Conservation (phyloP, 495 filamentous ascomycete genomes). For the Aspergillus indologenus region DNA sequence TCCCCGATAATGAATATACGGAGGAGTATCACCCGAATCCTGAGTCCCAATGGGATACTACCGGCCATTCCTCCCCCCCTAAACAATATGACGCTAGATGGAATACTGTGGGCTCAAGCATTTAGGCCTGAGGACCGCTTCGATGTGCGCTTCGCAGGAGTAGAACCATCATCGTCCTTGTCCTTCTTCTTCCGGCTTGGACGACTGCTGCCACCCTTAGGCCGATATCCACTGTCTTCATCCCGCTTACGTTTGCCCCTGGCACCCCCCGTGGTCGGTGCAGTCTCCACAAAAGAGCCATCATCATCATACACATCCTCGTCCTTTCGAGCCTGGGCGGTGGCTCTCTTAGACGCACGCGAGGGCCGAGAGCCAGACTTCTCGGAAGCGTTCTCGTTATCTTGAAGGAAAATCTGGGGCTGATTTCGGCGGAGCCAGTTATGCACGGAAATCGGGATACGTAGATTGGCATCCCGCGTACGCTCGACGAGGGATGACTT, state of each 20-base stretch:
- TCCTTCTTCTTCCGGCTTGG: constrained; percentile 65
- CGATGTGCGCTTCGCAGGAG: constrained; percentile 26
- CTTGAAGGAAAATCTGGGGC: constrained; percentile 79
- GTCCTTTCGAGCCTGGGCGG: constrained; percentile 43
- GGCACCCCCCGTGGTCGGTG: constrained; percentile 31
- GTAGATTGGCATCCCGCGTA: constrained; percentile 59
- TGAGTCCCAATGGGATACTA: no score
- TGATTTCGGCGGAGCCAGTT: constrained; percentile 86
- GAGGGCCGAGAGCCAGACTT: constrained; percentile 51
- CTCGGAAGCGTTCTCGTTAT: constrained; percentile 64
- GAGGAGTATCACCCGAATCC: no score
- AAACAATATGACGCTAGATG: background rate
- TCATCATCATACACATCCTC: constrained; percentile 54
- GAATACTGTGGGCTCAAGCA: constrained; percentile 12
- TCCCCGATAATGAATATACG: constrained; percentile 6
- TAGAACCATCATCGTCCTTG: constrained; percentile 45
- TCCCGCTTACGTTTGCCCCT: constrained; percentile 58
- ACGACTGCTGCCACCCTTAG: constrained; percentile 62
- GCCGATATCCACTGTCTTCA: constrained; percentile 68
- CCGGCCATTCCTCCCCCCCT: no score
- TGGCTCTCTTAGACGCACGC: constrained; percentile 38
- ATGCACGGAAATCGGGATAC: constrained; percentile 81
- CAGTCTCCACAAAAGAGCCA: constrained; percentile 40
- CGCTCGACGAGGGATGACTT: constrained; percentile 45
- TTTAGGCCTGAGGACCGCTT: constrained; percentile 32